Evolutionary conservation across 345 rosid genomes (phyloP).

Genomic region (Eucalyptus pumila): DNA sequence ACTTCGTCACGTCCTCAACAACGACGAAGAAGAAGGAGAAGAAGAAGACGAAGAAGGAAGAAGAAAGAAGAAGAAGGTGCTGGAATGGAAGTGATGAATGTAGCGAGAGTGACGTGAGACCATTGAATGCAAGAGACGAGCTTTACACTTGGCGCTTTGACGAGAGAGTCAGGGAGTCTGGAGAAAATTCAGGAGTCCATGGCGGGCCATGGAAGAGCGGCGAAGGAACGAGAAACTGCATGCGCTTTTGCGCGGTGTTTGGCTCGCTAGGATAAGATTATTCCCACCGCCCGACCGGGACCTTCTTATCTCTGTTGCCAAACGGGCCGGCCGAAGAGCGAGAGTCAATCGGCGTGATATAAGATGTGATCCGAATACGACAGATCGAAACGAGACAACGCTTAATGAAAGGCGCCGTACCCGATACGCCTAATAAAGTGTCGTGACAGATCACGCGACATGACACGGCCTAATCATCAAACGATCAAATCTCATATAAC

Average conservation of each 20-base stretch:
- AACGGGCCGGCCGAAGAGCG: not conserved
- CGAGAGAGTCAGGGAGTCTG: not conserved
- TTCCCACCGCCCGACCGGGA: not conserved
- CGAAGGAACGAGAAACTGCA: not conserved
- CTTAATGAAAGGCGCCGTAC: not conserved
- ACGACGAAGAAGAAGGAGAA: not conserved
- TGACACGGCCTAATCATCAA: not conserved
- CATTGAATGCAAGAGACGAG: not conserved
- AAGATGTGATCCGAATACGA: not conserved
- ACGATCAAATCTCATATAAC: rapidly evolving
- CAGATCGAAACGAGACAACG: not conserved
- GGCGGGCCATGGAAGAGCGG: not conserved
- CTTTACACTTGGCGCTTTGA: not conserved
- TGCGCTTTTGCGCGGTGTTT: not conserved
- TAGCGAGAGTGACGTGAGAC: not conserved
- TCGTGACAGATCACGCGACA: not conserved
- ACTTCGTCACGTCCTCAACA: not conserved
- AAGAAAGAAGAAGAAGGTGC: not conserved
- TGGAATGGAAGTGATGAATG: not conserved
- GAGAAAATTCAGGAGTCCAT: not conserved
- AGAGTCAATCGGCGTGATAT: not conserved
- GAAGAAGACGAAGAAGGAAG: not conserved
- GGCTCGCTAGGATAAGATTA: not conserved
- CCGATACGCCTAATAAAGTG: not conserved
- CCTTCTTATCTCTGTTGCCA: not conserved